Base-by-base conservation (phyloP, 2,329 filamentous ascomycete genomes). In the Exophiala sideris region DNA sequence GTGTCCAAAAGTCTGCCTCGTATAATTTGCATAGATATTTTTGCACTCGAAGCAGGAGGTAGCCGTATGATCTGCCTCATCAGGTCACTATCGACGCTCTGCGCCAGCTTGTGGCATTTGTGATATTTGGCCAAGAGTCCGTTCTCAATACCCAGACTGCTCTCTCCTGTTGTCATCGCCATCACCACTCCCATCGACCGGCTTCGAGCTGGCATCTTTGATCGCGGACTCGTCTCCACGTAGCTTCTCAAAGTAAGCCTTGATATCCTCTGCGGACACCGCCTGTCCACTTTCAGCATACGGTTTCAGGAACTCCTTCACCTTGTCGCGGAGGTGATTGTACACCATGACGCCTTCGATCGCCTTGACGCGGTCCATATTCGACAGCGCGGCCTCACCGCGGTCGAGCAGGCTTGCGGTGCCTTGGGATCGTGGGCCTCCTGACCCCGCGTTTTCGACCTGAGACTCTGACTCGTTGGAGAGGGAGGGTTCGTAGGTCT, bases 321-420 rank as follows among this genome's bases (percentile, higher is more conserved):
- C 84, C 68, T 92, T 91, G 67, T 97, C 91, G 67, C 95, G 94
- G 56, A 99, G 80, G 65, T 95, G 88, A 66, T 97, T 96, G 73
- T 97, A 99, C 0, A 91, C 92, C 91, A 97, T 96, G 42, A 95
- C 92, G 12, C 94, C 94, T 70, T 99, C 89, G 52, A 99, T 96
- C 3, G 94, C 94, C 11, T 86, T 81, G 6, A 97, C 92, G 2
- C 94, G 88, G 68, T 99, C 94, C 52, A 99, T 86, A 65, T 90
- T 95, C 68, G 86, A 90, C 24, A 99, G 80, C 0, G 91, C 92
- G 45, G 89, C 92, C 73, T 99, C 94, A 44, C 94, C 94, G 14
- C 91, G 88, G 46, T 97, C 91, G 33, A 95, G 84, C 2, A 99
- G 78, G 59, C 88, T 94, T 42, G 88, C 88, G 33, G 89, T 91